Conservation (phyloP, 2,329 filamentous ascomycete genomes). For the Cordyceps cateniannulata region DNA sequence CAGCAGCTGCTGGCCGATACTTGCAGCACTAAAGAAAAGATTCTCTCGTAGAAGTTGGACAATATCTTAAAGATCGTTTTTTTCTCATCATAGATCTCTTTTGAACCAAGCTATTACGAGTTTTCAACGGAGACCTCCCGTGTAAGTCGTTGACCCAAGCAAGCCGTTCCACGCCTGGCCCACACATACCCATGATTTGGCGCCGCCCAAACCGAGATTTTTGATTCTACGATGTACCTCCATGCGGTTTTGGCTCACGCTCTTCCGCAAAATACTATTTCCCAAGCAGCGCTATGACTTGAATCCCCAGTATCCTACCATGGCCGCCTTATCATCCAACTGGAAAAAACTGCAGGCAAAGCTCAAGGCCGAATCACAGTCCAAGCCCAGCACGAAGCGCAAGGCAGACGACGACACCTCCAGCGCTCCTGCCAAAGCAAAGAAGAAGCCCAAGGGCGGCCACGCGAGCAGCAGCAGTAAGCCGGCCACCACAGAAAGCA, state of each 20-base stretch:
- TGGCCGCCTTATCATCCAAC: constrained; percentile 56
- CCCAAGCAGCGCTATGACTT: neutral
- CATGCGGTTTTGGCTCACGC: neutral
- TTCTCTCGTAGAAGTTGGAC: too few relatives aligned
- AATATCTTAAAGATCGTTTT: too few relatives aligned
- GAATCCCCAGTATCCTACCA: constrained; percentile 14
- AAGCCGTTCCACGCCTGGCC: neutral
- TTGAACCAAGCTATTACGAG: neutral
- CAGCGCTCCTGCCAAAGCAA: constrained; percentile 18
- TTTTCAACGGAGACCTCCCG: neutral
- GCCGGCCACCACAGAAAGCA: neutral
- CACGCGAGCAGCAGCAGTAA: neutral
- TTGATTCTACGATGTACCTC: neutral
- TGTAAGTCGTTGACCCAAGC: neutral
- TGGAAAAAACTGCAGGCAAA: constrained; percentile 72
- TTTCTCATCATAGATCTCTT: too few relatives aligned
- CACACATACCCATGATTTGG: neutral
- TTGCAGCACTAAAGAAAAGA: too few relatives aligned
- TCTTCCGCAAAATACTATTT: neutral
- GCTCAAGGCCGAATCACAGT: constrained; percentile 41
- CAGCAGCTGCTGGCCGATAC: too few relatives aligned
- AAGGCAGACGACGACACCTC: constrained; percentile 28
- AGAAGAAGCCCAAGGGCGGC: constrained; percentile 25
- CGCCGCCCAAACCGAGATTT: neutral
- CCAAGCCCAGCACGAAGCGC: constrained; percentile 34